Percentiles rank a stretch among this genome's conserved stretches.
Conservation (phyloP, 78 protist species). For the Salpingoeca rosetta region DNA sequence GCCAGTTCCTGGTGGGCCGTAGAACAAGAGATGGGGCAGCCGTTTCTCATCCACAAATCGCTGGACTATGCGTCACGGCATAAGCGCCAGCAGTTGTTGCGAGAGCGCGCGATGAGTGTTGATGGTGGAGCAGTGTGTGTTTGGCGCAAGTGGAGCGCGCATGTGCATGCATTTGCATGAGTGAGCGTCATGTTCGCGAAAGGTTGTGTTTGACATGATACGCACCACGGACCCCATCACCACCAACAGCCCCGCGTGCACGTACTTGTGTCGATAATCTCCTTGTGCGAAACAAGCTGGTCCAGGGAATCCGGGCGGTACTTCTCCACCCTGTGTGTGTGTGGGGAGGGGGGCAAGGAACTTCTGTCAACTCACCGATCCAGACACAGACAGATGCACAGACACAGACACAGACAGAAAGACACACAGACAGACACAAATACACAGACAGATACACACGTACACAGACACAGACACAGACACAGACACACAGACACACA, state of each 20-base stretch:
- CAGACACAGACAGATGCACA: not conserved
- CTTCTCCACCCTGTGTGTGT: constrained; percentile 67
- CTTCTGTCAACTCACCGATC: not conserved
- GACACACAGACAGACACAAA: not conserved
- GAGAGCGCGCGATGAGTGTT: too few relatives aligned
- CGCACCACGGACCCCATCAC: not conserved
- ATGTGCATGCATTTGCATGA: not conserved
- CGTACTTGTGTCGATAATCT: constrained; percentile 43
- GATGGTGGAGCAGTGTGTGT: too few relatives aligned
- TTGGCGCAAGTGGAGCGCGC: too few relatives aligned
- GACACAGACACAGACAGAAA: not conserved
- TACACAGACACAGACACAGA: not conserved
- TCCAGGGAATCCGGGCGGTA: constrained; percentile 57
- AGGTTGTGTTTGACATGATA: not conserved
- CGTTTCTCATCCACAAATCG: not conserved
- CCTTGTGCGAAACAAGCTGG: constrained; percentile 54
- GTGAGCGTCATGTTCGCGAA: not conserved
- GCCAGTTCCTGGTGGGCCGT: constrained; percentile 98
- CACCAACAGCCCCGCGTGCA: not conserved
- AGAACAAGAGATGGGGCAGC: constrained; percentile 81
- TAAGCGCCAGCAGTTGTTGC: not conserved
- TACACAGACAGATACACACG: not conserved
- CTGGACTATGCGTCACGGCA: not conserved
- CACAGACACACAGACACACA: not conserved
- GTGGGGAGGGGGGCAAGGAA: not conserved